A percentile compares a stretch with the other conserved stretches of the same genome.
Evolutionary conservation across 2,329 filamentous ascomycete species (phyloP).

Genomic region (Alternaria arborescens): DNA sequence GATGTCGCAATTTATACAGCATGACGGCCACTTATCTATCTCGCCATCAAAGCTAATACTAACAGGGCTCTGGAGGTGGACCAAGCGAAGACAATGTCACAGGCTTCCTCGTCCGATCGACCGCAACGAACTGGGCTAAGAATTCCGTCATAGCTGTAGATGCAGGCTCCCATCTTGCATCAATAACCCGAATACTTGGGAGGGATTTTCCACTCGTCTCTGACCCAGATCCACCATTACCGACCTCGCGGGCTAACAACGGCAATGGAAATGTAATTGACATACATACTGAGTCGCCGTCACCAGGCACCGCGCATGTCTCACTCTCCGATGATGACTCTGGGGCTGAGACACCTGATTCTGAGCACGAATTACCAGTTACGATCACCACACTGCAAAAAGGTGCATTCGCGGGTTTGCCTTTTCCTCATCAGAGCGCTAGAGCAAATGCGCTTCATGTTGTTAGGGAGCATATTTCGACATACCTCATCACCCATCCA

Average conservation of each 20-base stretch:
- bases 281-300: conserved; percentile 32
- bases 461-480: conserved; percentile 80
- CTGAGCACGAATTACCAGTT: conserved; percentile 34
- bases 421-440: conserved; percentile 71
- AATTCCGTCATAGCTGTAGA: conserved; percentile 91
- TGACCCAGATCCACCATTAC: conserved; percentile 20
- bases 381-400: conserved; percentile 64
- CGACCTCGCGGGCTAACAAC: conserved; percentile 27
- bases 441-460: conserved; percentile 83
- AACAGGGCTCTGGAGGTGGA: conserved; percentile 85
- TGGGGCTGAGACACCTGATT: conserved; percentile 35
- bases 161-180: conserved; percentile 86
- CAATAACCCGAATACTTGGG: conserved; percentile 82
- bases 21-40: not conserved
- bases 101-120: conserved; percentile 85
- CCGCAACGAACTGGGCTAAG: conserved; percentile 78
- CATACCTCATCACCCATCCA: conserved; percentile 94
- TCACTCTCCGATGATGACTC: conserved; percentile 42
- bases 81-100: conserved; percentile 91
- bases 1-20: not conserved
- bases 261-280: conserved; percentile 25
- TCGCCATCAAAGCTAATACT: conserved; percentile 18
- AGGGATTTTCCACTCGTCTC: conserved; percentile 58
- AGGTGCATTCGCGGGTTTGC: conserved; percentile 83
- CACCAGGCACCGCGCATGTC: conserved; percentile 34